Percentiles rank a stretch among this genome's conserved stretches.
Conservation (phyloP, 2,329 filamentous ascomycete species). For the Ophiognomonia clavigignenti-juglandacearum region DNA sequence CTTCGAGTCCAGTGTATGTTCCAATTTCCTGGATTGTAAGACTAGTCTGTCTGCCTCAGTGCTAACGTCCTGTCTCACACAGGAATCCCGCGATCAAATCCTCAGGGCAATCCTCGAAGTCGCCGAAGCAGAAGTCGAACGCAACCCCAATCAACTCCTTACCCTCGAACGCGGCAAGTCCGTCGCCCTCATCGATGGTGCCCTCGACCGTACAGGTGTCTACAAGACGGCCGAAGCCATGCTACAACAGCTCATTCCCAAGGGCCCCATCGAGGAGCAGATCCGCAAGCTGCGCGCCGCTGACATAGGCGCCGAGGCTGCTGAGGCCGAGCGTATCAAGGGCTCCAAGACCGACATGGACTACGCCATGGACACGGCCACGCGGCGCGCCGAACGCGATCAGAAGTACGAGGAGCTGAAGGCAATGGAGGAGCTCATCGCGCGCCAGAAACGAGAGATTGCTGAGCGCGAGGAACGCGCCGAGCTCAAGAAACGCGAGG, state of each 20-base stretch:
- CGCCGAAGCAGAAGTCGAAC: conserved; percentile 69
- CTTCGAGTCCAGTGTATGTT: conserved; percentile 62
- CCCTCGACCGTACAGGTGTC: conserved; percentile 69
- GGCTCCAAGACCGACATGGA: conserved; percentile 71
- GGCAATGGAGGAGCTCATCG: conserved; percentile 57
- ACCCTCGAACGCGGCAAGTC: conserved; percentile 70
- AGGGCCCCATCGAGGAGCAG: conserved; percentile 61
- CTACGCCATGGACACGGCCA: conserved; percentile 63
- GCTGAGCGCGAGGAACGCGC: conserved; percentile 43
- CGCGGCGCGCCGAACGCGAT: conserved; percentile 56
- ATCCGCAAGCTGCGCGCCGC: conserved; percentile 63
- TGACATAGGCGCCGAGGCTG: conserved; percentile 66
- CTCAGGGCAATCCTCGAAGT: conserved; percentile 63
- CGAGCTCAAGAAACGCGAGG: conserved; percentile 28
- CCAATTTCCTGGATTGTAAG: not conserved
- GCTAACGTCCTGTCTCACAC: conserved; percentile 1
- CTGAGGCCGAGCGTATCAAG: conserved; percentile 57
- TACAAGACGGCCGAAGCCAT: conserved; percentile 67
- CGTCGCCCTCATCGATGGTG: conserved; percentile 71
- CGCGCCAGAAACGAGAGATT: conserved; percentile 52
- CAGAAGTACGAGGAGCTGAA: conserved; percentile 56
- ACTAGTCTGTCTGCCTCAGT: not conserved
- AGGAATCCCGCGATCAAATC: conserved; percentile 68
- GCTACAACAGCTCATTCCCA: conserved; percentile 64
- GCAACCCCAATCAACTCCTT: conserved; percentile 66